Evolutionary conservation across 2,329 filamentous ascomycete species (phyloP).

Genomic region (Didymella segeticola): DNA sequence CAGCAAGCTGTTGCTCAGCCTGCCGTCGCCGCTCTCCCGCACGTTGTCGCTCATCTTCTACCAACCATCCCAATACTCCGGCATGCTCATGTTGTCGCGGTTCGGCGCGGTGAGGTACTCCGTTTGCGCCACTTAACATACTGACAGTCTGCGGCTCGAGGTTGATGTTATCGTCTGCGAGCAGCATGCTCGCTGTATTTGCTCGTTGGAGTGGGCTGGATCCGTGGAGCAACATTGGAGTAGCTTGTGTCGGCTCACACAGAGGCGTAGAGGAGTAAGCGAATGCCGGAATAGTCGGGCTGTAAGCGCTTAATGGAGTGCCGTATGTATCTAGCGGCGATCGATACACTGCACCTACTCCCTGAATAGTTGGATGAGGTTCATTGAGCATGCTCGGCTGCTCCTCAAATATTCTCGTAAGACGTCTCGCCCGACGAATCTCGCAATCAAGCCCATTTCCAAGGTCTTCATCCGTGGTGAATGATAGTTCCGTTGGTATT

Average conservation of each 20-base stretch:
- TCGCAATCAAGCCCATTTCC: background rate
- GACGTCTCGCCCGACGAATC: background rate
- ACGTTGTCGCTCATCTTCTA: background rate
- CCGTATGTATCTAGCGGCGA: background rate
- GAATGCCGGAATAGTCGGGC: background rate
- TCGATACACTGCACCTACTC: background rate
- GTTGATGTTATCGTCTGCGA: background rate
- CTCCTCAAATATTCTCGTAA: background rate
- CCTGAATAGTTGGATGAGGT: background rate
- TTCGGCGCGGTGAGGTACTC: background rate
- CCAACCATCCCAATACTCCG: background rate
- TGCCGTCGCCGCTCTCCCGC: background rate
- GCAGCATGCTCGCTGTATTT: background rate
- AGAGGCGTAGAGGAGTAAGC: background rate
- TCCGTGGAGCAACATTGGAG: background rate
- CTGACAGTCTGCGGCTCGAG: background rate
- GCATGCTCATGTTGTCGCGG: background rate
- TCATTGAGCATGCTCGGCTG: background rate
- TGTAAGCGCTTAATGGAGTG: background rate
- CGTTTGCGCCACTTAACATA: background rate
- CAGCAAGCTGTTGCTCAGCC: background rate
- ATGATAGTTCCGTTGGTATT: background rate
- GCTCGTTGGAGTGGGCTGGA: background rate
- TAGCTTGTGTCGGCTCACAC: background rate
- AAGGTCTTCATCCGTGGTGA: background rate